These are phyloP conservation scores for Geotrichum bryndzae DNA, from an alignment of 1,139 yeast genomes.

Conservation along the genomic window DNA sequence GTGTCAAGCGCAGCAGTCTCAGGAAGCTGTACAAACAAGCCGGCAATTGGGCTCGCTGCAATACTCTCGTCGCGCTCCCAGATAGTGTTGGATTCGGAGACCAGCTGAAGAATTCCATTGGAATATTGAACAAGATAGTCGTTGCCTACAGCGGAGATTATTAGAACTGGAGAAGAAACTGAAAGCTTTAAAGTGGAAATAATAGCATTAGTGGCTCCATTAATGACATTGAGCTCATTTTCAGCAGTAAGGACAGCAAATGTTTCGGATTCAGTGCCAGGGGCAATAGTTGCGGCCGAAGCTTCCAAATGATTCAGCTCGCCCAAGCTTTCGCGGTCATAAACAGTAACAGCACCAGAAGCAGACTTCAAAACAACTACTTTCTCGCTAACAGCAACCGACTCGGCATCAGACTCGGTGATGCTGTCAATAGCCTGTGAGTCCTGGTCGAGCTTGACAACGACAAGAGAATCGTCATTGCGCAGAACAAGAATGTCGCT, in stretches of 20 bases:
- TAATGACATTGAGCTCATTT: background rate
- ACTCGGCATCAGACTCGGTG: conserved; percentile 9
- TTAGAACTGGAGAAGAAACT: background rate
- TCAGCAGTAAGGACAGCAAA: conserved; percentile 4
- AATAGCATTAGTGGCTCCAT: background rate
- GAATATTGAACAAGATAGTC: conserved; percentile 14
- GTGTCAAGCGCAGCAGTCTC: conserved; percentile 35
- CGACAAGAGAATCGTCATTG: conserved; percentile 3
- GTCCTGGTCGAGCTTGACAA: background rate
- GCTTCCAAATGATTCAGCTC: conserved; percentile 2
- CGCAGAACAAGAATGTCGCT: conserved; percentile 6
- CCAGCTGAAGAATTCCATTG: conserved; percentile 17
- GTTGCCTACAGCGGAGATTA: background rate
- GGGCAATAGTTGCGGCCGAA: background rate
- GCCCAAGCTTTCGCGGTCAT: background rate
- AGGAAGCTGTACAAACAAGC: background rate
- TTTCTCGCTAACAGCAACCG: background rate
- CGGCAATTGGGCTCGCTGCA: conserved; percentile 35
- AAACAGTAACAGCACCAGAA: background rate
- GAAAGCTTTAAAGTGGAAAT: conserved; percentile 1
- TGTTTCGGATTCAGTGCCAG: conserved; percentile 3
- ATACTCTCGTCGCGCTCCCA: conserved; percentile 50
- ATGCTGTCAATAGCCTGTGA: conserved; percentile 1
- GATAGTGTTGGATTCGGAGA: background rate
- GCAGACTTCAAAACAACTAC: conserved; percentile 1